Conservation (phyloP, 345 rosid genomes). For the Boechera stricta region DNA sequence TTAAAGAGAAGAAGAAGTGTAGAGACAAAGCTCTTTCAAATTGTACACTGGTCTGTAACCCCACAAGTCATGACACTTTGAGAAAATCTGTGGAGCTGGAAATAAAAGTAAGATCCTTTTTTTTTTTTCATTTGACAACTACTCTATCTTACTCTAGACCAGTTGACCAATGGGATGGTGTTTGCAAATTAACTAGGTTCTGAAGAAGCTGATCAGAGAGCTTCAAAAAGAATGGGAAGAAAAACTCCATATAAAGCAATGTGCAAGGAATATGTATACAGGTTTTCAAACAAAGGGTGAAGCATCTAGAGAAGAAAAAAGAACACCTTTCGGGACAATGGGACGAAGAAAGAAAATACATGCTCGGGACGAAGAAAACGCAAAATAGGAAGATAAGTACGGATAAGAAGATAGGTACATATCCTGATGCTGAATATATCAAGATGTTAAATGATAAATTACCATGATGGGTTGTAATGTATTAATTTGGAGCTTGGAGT, state of each 20-base stretch:
- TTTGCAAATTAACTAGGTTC: conserved; percentile 31
- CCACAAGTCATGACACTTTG: conserved; percentile 11
- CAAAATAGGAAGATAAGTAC: background rate
- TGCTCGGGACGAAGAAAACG: background rate
- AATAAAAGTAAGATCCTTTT: conserved; percentile 22
- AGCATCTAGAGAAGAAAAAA: conserved; percentile 25
- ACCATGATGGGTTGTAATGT: conserved; percentile 19
- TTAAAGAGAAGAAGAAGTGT: conserved; percentile 28
- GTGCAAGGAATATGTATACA: background rate
- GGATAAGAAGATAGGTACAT: background rate
- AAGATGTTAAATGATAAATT: conserved; percentile 1
- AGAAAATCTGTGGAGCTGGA: conserved; percentile 35
- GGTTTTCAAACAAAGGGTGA: conserved; percentile 15
- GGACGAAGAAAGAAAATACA: conserved; percentile 15
- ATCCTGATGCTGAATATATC: background rate
- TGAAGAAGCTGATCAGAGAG: conserved; percentile 27
- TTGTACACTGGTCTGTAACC: conserved; percentile 8
- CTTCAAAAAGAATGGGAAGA: conserved; percentile 27
- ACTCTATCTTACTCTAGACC: conserved; percentile 7
- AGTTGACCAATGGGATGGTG: background rate
- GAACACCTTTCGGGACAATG: conserved; percentile 4
- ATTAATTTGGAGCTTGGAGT: background rate
- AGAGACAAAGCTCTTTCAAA: conserved; percentile 26
- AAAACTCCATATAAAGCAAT: conserved; percentile 12
- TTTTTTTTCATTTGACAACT: background rate